Conservation (phyloP, 768 basidiomycete species). For the Mycena belliarum region DNA sequence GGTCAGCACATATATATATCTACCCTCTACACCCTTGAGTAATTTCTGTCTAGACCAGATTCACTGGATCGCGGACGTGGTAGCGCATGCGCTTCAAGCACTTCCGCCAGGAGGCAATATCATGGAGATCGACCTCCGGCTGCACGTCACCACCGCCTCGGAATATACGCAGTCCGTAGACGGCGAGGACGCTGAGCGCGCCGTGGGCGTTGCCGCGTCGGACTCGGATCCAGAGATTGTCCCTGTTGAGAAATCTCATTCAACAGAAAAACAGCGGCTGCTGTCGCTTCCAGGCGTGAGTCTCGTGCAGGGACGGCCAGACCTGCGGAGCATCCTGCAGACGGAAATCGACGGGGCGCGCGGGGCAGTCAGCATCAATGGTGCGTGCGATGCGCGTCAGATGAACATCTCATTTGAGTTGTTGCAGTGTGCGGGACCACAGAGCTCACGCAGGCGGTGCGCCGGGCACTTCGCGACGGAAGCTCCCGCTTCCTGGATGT, state of each 20-base stretch:
- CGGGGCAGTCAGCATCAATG: conserved; percentile 49
- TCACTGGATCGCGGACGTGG: conserved; percentile 46
- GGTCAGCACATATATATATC: conserved; percentile 35
- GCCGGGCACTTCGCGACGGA: conserved; percentile 34
- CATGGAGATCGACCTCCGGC: conserved; percentile 38
- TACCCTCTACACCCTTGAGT: too few species aligned
- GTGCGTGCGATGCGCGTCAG: conserved; percentile 28
- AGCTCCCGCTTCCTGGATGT: conserved; percentile 37
- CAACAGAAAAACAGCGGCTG: conserved; percentile 8
- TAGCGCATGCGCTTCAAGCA: conserved; percentile 32
- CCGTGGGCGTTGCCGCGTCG: neutral
- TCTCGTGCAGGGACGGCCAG: conserved; percentile 42
- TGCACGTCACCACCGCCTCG: conserved; percentile 39
- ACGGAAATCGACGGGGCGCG: conserved; percentile 36
- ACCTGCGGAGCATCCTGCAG: conserved; percentile 36
- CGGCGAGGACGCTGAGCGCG: conserved; percentile 17
- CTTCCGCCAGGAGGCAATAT: conserved; percentile 23
- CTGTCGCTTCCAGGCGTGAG: conserved; percentile 28
- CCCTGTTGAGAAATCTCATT: neutral
- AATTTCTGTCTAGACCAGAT: too few species aligned
- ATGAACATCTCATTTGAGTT: neutral
- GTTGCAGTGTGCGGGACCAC: conserved; percentile 51
- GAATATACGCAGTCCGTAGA: conserved; percentile 23
- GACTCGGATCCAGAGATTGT: neutral
- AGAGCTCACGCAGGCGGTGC: conserved; percentile 38